Percentiles rank a stretch among this genome's conserved stretches.
Conservation (phyloP, 768 basidiomycete genomes). For the Tubosaeta sp. region DNA sequence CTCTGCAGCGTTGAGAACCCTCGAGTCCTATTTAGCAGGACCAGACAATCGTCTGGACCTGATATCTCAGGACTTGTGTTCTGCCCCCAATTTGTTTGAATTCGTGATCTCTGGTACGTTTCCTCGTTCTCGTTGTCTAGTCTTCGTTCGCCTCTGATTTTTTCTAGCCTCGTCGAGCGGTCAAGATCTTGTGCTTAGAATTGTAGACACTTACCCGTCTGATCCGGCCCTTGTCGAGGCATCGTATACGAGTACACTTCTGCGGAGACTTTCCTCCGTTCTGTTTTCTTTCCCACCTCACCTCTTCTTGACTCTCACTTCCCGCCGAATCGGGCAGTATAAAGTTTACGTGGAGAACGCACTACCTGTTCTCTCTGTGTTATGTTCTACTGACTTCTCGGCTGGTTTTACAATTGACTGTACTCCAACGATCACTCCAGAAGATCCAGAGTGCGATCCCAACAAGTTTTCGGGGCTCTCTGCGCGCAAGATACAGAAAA, state of each 20-base stretch:
- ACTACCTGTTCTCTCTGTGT: constrained; percentile 13
- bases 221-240: constrained; percentile 17
- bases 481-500: constrained; percentile 27
- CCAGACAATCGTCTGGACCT: constrained; percentile 18
- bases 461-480: constrained; percentile 7
- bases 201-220: constrained; percentile 32
- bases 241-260: constrained; percentile 21
- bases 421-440: neutral
- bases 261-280: constrained; percentile 24
- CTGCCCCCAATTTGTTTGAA: constrained; percentile 24
- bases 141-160: neutral
- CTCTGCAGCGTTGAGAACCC: constrained; percentile 9
- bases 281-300: constrained; percentile 23
- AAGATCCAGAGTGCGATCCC: constrained; percentile 3
- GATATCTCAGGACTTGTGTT: constrained; percentile 26
- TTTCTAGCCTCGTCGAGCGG: constrained; percentile 10
- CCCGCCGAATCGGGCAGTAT: constrained; percentile 14
- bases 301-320: constrained; percentile 9
- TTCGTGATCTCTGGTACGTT: constrained; percentile 28
- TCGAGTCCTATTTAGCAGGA: constrained; percentile 25
- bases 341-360: constrained; percentile 23
- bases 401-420: neutral
- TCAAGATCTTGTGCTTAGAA: constrained; percentile 20
- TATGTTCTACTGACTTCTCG: constrained; percentile 17
- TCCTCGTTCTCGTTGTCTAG: neutral